Percentiles rank a stretch among this genome's conserved stretches.
These are phyloP conservation scores for Geotrichum ghanense DNA, from an alignment of 805 yeast genomes.

Conservation along the genomic window DNA sequence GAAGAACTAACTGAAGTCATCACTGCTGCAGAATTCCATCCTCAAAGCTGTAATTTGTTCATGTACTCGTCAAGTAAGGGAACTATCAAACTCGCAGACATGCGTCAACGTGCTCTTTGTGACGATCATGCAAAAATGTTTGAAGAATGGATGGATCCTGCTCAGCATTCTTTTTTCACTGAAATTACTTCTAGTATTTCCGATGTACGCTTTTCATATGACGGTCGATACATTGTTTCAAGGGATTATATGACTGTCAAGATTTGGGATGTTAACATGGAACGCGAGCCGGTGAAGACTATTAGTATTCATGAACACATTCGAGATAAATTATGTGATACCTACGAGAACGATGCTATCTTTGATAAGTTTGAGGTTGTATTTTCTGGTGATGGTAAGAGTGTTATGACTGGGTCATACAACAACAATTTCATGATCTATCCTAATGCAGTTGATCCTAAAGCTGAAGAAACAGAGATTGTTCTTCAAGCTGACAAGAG, in stretches of 20 bases:
- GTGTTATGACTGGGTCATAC: conserved; percentile 94
- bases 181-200: conserved; percentile 92
- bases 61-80: conserved; percentile 96
- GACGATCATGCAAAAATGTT: conserved; percentile 72
- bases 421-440: conserved; percentile 95
- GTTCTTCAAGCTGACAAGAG: conserved; percentile 95
- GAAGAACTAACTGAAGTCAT: conserved; percentile 97
- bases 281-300: conserved; percentile 84
- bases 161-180: conserved; percentile 88
- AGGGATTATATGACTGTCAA: conserved; percentile 96
- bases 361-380: conserved; percentile 97
- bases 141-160: conserved; percentile 89
- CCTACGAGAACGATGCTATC: conserved; percentile 96
- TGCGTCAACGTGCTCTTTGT: conserved; percentile 92
- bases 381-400: conserved; percentile 83
- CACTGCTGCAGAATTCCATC: conserved; percentile 94
- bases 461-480: conserved; percentile 38
- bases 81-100: conserved; percentile 87
- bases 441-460: conserved; percentile 51
- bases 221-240: conserved; percentile 91
- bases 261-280: conserved; percentile 98
- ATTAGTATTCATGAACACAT: conserved; percentile 93
- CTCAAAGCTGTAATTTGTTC: conserved; percentile 79
- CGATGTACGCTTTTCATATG: conserved; percentile 82
- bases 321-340: conserved; percentile 87